A percentile compares a stretch with the other conserved stretches of the same genome.
Conservation (phyloP, 2,329 filamentous ascomycete genomes). For the Zopfia rhizophila region DNA sequence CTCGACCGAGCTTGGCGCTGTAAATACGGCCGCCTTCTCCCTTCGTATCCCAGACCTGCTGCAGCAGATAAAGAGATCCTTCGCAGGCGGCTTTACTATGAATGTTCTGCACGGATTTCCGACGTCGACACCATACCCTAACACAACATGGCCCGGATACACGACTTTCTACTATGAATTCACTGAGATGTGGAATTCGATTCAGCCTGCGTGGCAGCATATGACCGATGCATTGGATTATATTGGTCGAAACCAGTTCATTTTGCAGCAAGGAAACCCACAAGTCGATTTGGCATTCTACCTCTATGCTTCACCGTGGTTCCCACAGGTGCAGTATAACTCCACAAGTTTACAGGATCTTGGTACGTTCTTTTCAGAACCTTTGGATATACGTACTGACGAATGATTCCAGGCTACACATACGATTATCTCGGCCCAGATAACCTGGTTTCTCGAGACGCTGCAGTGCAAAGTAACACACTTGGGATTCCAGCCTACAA, state of each 20-base stretch:
- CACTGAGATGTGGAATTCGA: slow-evolving; percentile 52
- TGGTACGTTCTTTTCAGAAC: slow-evolving; percentile 24
- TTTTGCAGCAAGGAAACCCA: slow-evolving; percentile 53
- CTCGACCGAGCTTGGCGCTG: slow-evolving; percentile 48
- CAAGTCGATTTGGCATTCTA: slow-evolving; percentile 58
- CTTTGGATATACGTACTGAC: slow-evolving; percentile 21
- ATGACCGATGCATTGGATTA: slow-evolving; percentile 52
- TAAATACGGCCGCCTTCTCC: slow-evolving; percentile 33
- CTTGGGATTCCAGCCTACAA: slow-evolving; percentile 58
- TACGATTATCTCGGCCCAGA: slow-evolving; percentile 60
- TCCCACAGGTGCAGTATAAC: slow-evolving; percentile 14
- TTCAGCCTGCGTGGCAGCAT: slow-evolving; percentile 57
- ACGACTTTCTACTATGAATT: slow-evolving; percentile 57
- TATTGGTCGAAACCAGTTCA: slow-evolving; percentile 50
- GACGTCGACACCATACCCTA: slow-evolving; percentile 54
- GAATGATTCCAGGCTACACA: slow-evolving; percentile 44
- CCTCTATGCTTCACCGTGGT: slow-evolving; percentile 27
- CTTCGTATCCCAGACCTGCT: slow-evolving; percentile 44
- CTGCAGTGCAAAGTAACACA: slow-evolving; percentile 46
- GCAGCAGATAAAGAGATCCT: slow-evolving; percentile 51
- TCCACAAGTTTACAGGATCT: slow-evolving; percentile 21
- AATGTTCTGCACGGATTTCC: slow-evolving; percentile 58
- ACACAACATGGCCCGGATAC: slow-evolving; percentile 63
- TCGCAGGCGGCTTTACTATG: slow-evolving; percentile 56
- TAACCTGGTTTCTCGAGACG: slow-evolving; percentile 55